These are phyloP conservation scores for Cinnamomum chago DNA, from an alignment of 164 flowering plant genomes.

Conservation along the genomic window DNA sequence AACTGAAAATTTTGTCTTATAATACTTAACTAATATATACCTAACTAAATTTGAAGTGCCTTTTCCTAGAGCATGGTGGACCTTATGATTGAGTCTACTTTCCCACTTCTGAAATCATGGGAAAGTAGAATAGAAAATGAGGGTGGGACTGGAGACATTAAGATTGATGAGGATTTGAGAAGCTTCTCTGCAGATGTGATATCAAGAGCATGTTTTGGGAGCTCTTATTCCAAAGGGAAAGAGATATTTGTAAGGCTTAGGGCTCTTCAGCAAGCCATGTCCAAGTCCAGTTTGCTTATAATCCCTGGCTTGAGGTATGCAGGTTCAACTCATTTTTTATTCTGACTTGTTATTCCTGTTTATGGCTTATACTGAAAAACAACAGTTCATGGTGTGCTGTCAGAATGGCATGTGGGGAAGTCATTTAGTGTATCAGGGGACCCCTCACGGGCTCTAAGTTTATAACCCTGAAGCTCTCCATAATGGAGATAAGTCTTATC, in stretches of 20 bases:
- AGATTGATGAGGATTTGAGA: slow-evolving; percentile 32
- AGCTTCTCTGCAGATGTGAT: slow-evolving; percentile 33
- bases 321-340: background rate
- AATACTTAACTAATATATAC: background rate
- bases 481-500: too few relatives aligned
- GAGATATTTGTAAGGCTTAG: slow-evolving; percentile 25
- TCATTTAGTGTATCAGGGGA: too few relatives aligned
- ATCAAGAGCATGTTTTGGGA: slow-evolving; percentile 31
- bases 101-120: slow-evolving; percentile 38
- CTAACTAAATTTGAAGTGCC: background rate
- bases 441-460: too few relatives aligned
- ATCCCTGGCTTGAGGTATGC: slow-evolving; percentile 34
- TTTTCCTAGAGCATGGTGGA: slow-evolving; percentile 32
- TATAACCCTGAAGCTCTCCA: too few relatives aligned
- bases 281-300: slow-evolving; percentile 15
- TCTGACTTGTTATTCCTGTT: background rate
- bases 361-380: too few relatives aligned
- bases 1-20: background rate
- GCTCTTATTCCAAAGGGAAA: slow-evolving; percentile 18
- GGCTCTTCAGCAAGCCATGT: slow-evolving; percentile 22
- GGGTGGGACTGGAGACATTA: slow-evolving; percentile 33
- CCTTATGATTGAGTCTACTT: slow-evolving; percentile 33
- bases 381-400: too few relatives aligned
- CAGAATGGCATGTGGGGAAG: too few relatives aligned
- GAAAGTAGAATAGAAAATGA: slow-evolving; percentile 17